Base-by-base conservation (phyloP, 345 rosid genomes). In the Firmiana major region DNA sequence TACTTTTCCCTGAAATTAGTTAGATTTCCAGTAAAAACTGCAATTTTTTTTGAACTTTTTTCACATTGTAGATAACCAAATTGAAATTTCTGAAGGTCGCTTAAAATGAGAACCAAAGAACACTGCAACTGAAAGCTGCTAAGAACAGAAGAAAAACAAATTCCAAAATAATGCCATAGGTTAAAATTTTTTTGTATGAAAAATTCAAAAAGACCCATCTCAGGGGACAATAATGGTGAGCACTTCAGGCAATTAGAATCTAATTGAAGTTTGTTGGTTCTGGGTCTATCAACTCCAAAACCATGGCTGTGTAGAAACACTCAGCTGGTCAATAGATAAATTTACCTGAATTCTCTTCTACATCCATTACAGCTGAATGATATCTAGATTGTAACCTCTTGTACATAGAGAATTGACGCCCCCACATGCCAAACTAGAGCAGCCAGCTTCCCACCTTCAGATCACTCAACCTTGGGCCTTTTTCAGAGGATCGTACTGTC, bases 371-470 rank as follows among this genome's bases (percentile, higher is more conserved):
- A 19, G 82, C 69, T 5, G 87, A 15, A 84, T 83, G 76, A 63
- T 91, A 98, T 86, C 89, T 93, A 6, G 90, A 87, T 7, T 95
- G 60, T 80, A 85, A 63, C 83, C 99, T 87, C 79, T 93, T 94
- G 82, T 91, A 91, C 84, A 86, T 92, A 5, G 85, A 86, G 55
- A 74, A 86, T 17, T 86, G 93, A 53, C 80, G 77, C 38, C 77
- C 90, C 92, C 91, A 86, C 98, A 91, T 93, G 83, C 90, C 84
- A 89, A 68, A 46, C 73, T 53, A 26, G 24, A 4, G 67, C 53
- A 76, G 53, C 63, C 65, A 38, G 70, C 48, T 62, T 62, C 49
- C 9, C 19, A 53, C 64, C 62, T 75, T 21, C 57, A 79, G 76
- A 78, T 77, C 75, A 34, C 77, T 60, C 70, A 78, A 75, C 73